phyloP scores from a whole-genome alignment of 495 filamentous ascomycete genomes.

The Schizothecium vesticola region DNA sequence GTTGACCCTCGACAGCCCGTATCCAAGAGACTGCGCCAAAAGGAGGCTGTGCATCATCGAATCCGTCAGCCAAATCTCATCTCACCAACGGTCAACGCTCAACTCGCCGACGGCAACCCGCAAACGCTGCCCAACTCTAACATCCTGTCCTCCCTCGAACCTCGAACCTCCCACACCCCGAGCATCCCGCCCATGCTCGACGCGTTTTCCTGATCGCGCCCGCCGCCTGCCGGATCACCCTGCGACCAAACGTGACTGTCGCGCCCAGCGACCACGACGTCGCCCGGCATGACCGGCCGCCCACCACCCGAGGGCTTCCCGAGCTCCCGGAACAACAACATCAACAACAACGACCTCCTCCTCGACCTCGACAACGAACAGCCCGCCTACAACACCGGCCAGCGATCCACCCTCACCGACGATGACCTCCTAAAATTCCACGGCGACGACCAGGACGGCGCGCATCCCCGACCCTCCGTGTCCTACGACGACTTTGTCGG shows the following conservation, averaged over 20 bases:
- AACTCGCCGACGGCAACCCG: neutral
- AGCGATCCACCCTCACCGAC: constrained; percentile 67
- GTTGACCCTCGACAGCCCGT: constrained; percentile 8
- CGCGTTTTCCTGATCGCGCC: constrained; percentile 3
- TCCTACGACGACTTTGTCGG: constrained; percentile 97
- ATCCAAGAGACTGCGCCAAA: constrained; percentile 23
- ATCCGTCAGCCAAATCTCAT: neutral
- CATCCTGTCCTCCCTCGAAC: neutral
- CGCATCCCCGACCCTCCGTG: constrained; percentile 69
- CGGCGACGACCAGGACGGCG: constrained; percentile 58
- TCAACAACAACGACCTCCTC: constrained; percentile 69
- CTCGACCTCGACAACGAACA: constrained; percentile 69
- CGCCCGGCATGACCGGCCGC: constrained; percentile 63
- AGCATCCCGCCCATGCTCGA: constrained; percentile 9
- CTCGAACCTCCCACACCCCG: neutral
- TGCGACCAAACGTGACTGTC: constrained; percentile 33
- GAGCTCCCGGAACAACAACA: constrained; percentile 60
- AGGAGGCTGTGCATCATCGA: constrained; percentile 32
- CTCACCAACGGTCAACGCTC: neutral
- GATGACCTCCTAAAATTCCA: constrained; percentile 68
- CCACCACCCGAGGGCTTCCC: constrained; percentile 54
- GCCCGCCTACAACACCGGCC: constrained; percentile 65
- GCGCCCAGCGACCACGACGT: constrained; percentile 13
- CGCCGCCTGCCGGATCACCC: constrained; percentile 25
- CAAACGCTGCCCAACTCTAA: neutral